Base-by-base conservation (phyloP, 2,329 filamentous ascomycete species). In the Cercospora nicotianae region DNA sequence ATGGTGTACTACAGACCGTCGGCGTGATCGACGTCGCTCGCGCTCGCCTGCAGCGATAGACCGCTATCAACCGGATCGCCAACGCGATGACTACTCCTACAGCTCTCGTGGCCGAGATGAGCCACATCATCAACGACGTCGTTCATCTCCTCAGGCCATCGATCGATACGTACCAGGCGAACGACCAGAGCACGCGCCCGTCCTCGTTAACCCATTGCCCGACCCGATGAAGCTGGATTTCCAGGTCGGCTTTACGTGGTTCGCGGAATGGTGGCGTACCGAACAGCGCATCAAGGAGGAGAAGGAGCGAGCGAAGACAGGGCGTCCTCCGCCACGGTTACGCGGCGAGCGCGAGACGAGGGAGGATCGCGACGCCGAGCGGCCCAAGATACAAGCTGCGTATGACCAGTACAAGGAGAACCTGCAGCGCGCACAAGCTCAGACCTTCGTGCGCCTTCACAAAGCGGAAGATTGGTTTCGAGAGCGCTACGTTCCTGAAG, bases 381-480 rank as follows among this genome's bases (percentile, higher is more conserved):
- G 92, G 78, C 87, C 88, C 61, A 90, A 88, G 79, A 94, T 94
- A 23, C 91, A 94, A 73, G 83, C 84, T 23, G 87, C 87, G 3
- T 90, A 90, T 69, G 87, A 90, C 74, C 79, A 83, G 48, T 90
- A 90, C 81, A 90, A 90, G 77, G 85, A 87, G 73, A 87, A 89
- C 67, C 81, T 89, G 10, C 87, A 89, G 72, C 81, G 88, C 39
- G 59, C 69, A 33, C 77, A 78, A 66, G 94, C 95, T 0, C 89
- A 93, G 72, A 85, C 87, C 1, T 99, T 99, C 78, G 95, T 99
- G 51, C 88, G 90, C 60, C 91, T 93, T 74, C 95, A 99, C 81
- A 97, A 96, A 78, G 89, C 89, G 53, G 95, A 99, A 79, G 94
- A 99, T 78, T 99, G 95, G 95, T 99, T 99, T 82, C 92, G 90